Conservation (phyloP, 2,329 filamentous ascomycete genomes). For the Colletotrichum scovillei region DNA sequence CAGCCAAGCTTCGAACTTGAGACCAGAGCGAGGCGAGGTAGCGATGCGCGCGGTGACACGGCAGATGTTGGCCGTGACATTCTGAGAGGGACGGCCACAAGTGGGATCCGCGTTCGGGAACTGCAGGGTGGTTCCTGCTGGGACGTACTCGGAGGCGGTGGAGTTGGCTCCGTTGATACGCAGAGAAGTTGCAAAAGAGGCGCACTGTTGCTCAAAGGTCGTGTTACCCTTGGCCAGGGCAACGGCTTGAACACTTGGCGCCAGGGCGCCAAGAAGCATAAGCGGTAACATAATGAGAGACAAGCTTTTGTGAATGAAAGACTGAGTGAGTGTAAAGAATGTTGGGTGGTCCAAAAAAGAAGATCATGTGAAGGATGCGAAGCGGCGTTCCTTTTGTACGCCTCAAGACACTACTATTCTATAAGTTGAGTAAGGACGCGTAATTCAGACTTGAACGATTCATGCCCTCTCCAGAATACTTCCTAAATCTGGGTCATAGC, state of each 20-base stretch:
- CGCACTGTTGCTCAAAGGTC: slow-evolving; percentile 30
- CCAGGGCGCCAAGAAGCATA: background rate
- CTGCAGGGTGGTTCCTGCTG: slow-evolving; percentile 46
- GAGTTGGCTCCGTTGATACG: slow-evolving; percentile 42
- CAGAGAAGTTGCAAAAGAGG: slow-evolving; percentile 43
- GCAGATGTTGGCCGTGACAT: slow-evolving; percentile 40
- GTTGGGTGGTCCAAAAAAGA: background rate
- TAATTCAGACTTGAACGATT: background rate
- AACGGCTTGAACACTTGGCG: background rate
- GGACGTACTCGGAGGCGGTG: slow-evolving; percentile 32
- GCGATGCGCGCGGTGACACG: slow-evolving; percentile 43
- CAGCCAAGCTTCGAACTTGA: slow-evolving; percentile 58
- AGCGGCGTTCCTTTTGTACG: background rate
- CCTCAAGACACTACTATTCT: no score
- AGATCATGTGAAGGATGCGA: background rate
- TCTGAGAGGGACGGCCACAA: slow-evolving; percentile 44
- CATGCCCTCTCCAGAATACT: background rate
- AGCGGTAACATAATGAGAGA: slow-evolving; percentile 3
- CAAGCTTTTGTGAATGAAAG: background rate
- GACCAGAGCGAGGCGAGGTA: slow-evolving; percentile 53
- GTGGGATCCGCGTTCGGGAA: slow-evolving; percentile 49
- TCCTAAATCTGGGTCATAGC: background rate
- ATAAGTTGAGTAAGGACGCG: background rate
- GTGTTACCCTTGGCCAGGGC: background rate
- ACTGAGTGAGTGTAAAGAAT: background rate